Percentiles rank a stretch among this genome's conserved stretches.
phyloP scores from a whole-genome alignment of 345 rosid genomes.

The Arabis alpina region DNA sequence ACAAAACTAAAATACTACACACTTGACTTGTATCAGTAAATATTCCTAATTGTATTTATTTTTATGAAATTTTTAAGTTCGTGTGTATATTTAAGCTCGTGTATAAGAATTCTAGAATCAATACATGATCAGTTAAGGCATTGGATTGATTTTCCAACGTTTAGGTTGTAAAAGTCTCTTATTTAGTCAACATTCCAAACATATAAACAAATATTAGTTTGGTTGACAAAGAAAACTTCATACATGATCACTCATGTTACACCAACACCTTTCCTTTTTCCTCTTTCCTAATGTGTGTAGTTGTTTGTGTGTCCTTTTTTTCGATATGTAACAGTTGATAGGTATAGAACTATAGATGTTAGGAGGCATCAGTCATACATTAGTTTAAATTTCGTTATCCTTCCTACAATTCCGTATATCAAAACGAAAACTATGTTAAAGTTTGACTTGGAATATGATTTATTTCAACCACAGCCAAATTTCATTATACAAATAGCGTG shows the following conservation, averaged over 20 bases:
- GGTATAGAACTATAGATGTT: constrained; percentile 10
- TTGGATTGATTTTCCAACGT: constrained; percentile 3
- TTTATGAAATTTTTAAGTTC: background rate
- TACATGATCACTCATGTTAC: constrained; percentile 4
- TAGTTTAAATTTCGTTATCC: constrained; percentile 27
- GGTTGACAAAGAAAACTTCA: no score
- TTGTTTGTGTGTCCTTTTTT: constrained; percentile 18
- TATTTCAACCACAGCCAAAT: background rate
- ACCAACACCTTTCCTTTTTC: constrained; percentile 6
- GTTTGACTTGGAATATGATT: constrained; percentile 36
- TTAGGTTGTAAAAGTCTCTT: constrained; percentile 4
- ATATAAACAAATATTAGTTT: no score
- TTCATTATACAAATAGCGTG: background rate
- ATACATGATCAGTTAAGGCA: background rate
- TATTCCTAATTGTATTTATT: background rate
- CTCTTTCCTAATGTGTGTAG: constrained; percentile 3
- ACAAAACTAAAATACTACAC: background rate
- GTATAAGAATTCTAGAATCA: background rate
- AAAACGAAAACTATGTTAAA: constrained; percentile 4
- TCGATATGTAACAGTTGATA: constrained; percentile 23
- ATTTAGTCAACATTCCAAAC: constrained; percentile 23
- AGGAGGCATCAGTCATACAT: constrained; percentile 24
- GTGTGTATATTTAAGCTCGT: background rate
- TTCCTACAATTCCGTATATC: constrained; percentile 35
- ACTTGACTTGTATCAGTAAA: constrained; percentile 1